These are phyloP conservation scores for Oryza rufipogon DNA, from an alignment of 176 grass and related monocot species.

Conservation along the genomic window DNA sequence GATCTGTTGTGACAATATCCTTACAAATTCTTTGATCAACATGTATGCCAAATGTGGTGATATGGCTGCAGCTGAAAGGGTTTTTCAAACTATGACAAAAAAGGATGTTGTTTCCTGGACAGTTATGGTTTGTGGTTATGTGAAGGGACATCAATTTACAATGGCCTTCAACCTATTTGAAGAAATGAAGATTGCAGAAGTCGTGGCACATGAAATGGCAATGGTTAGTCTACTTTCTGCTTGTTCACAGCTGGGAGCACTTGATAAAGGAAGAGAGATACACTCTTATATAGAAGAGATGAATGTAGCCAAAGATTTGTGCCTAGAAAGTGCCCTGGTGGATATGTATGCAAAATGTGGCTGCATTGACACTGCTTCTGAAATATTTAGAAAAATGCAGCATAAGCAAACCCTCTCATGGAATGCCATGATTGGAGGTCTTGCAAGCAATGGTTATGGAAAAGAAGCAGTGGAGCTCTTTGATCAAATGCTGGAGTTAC, in stretches of 20 bases:
- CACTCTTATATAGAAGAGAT: slow-evolving; percentile 73
- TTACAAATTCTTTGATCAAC: slow-evolving; percentile 77
- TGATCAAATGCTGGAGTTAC: slow-evolving; percentile 56
- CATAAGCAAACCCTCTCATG: slow-evolving; percentile 60
- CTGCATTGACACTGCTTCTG: slow-evolving; percentile 54
- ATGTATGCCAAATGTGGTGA: slow-evolving; percentile 91
- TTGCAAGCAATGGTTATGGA: slow-evolving; percentile 74
- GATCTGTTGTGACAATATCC: slow-evolving; percentile 48
- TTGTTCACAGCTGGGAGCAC: slow-evolving; percentile 75
- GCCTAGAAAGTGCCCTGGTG: slow-evolving; percentile 64
- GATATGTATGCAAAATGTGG: slow-evolving; percentile 97
- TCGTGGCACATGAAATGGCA: slow-evolving; percentile 66
- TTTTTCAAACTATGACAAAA: slow-evolving; percentile 57
- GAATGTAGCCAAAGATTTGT: slow-evolving; percentile 58
- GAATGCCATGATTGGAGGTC: slow-evolving; percentile 82
- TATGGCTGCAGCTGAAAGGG: slow-evolving; percentile 51
- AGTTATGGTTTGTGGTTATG: slow-evolving; percentile 74
- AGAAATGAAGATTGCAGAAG: slow-evolving; percentile 59
- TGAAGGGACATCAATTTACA: slow-evolving; percentile 55
- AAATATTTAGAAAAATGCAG: slow-evolving; percentile 66
- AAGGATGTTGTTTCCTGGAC: slow-evolving; percentile 83
- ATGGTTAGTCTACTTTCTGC: slow-evolving; percentile 79
- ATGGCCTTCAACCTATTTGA: slow-evolving; percentile 69
- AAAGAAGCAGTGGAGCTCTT: slow-evolving; percentile 64
- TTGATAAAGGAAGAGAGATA: slow-evolving; percentile 73